Base-by-base conservation (phyloP, 2,329 filamentous ascomycete genomes). In the Colletotrichum sp. region DNA sequence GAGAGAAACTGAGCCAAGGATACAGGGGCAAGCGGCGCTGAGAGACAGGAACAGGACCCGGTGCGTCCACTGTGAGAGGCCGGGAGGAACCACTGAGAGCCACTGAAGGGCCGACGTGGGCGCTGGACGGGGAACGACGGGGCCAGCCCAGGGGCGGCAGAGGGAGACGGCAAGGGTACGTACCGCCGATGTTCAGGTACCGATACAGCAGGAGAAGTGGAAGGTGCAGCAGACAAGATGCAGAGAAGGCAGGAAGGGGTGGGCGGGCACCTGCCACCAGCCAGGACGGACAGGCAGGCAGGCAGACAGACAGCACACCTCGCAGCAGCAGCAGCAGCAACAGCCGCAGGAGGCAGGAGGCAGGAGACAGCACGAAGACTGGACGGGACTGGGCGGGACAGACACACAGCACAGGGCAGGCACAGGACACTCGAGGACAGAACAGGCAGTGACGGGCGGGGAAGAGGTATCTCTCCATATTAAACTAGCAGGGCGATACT, bases 31-130 rank as follows among this genome's bases (percentile, higher is more conserved):
- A 55, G 68, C 24, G 18, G n/a, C 36, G 69, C 69, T 71, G 59
- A 49, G 69, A 59, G 49, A 63, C 72, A 75, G 62, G 72, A 72
- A 55, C 72, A 72, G 69, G 69, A 32, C 57, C 34, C 15, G 57
- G 36, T 8, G 24, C 52, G 68, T 63, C 57, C 68, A 52, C 68
- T 52, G 44, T 21, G 26, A 66, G 63, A 52, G 24, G 39, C 6
- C 36, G 30, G 26, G 36, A n/a, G 26, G 39, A 24, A 49, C 39
- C 63, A 66, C 63, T 70, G 57, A 70, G 57, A 52, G 68, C 57
- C 57, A 70, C 68, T 63, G 57, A 49, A 70, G 68, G 36, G 16
- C 57, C 34, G 57, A 52, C 68, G 68, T 70, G 68, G 68, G 18
- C 68, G 49, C 66, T 64, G 59, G 32, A 32, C 30, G 28, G 59